Percentiles rank a stretch among this genome's conserved stretches.
These are phyloP conservation scores for Alternaria atra DNA, from an alignment of 2,329 filamentous ascomycete species.

Conservation along the genomic window DNA sequence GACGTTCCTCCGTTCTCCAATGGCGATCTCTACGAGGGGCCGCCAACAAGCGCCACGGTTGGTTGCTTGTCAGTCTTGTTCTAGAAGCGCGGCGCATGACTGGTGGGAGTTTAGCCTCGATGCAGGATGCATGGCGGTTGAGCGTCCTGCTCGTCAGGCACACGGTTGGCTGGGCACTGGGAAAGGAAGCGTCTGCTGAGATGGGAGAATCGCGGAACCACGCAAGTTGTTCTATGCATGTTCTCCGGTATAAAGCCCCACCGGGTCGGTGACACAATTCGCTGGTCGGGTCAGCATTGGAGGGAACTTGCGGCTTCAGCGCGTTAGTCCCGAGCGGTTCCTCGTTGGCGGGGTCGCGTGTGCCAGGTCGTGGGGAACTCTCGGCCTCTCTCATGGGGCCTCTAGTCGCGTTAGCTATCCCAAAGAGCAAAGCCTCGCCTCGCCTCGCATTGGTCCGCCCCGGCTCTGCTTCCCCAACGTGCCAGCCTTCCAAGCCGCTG, in stretches of 20 bases:
- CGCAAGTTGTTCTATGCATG: constrained; percentile 16
- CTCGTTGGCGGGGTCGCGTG: constrained; percentile 19
- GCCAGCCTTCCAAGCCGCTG: constrained; percentile 13
- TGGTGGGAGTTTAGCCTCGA: constrained; percentile 16
- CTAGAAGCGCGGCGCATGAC: constrained; percentile 14
- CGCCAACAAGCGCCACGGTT: constrained; percentile 19
- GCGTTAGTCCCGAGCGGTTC: constrained; percentile 15
- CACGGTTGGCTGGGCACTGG: neutral
- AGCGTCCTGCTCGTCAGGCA: constrained; percentile 10
- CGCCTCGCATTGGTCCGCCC: constrained; percentile 13
- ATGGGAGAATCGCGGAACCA: neutral
- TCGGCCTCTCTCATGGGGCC: constrained; percentile 4
- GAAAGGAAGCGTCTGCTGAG: neutral
- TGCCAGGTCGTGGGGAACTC: constrained; percentile 20
- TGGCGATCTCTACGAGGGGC: constrained; percentile 1
- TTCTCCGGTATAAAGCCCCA: constrained; percentile 13
- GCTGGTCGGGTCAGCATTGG: constrained; percentile 2
- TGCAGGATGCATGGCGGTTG: constrained; percentile 1
- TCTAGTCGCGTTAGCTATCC: constrained; percentile 7
- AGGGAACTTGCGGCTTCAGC: constrained; percentile 14
- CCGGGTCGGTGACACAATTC: constrained; percentile 3
- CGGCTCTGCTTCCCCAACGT: constrained; percentile 18
- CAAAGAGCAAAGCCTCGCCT: constrained; percentile 10
- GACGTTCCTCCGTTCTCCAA: constrained; percentile 3
- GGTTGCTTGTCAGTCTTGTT: constrained; percentile 15